Conservation (phyloP, 345 rosid genomes). For the Gossypium turneri region DNA sequence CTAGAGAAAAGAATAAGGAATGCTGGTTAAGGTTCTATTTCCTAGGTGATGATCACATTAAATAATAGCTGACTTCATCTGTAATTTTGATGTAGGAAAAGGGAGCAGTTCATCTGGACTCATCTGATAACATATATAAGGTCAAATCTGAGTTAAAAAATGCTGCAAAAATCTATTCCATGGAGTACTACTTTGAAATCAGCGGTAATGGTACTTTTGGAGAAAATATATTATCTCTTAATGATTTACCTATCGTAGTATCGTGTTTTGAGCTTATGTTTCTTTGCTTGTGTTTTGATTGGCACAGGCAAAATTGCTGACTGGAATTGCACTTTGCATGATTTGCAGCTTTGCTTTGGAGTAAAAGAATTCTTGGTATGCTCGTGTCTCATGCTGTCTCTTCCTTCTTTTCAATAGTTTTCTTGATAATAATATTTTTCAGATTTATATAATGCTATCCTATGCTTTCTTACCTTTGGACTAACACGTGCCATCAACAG, state of each 20-base stretch:
- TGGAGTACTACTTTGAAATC: constrained; percentile 76
- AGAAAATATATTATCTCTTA: constrained; percentile 10
- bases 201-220: constrained; percentile 37
- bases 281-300: constrained; percentile 30
- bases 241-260: neutral
- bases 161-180: constrained; percentile 64
- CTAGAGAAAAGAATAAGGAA: neutral
- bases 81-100: constrained; percentile 53
- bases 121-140: constrained; percentile 50
- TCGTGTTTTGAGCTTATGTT: constrained; percentile 10
- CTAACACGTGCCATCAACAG: constrained; percentile 35
- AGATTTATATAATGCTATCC: neutral
- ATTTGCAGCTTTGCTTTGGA: constrained; percentile 93
- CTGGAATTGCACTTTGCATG: constrained; percentile 64
- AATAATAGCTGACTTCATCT: constrained; percentile 16
- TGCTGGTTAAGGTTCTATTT: neutral
- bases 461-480: constrained; percentile 8
- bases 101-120: constrained; percentile 64
- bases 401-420: neutral
- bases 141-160: constrained; percentile 68
- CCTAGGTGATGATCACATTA: neutral
- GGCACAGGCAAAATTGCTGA: constrained; percentile 55
- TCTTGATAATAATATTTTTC: neutral
- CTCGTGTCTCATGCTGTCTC: neutral
- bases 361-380: constrained; percentile 87